Conservation (phyloP, 148 eudicot genomes). For the Vaccinium vitisidaea region DNA sequence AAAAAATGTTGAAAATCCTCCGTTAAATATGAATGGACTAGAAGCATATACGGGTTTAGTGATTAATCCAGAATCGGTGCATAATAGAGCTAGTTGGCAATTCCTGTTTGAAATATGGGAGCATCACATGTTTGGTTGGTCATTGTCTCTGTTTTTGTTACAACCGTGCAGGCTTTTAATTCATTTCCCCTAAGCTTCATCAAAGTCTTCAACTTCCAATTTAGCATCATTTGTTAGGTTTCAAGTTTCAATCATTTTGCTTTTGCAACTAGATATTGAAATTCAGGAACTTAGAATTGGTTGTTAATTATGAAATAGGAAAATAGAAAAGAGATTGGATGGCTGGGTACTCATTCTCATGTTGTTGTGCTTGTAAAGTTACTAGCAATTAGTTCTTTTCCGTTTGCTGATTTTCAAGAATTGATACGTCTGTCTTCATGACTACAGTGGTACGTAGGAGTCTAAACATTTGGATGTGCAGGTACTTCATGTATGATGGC, state of each 20-base stretch:
- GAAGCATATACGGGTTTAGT: neutral
- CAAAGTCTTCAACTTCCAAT: neutral
- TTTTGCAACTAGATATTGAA: neutral
- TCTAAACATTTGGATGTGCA: conserved; percentile 25
- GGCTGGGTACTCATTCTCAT: neutral
- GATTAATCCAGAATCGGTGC: neutral
- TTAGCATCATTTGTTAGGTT: neutral
- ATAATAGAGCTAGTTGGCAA: neutral
- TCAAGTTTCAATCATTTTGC: neutral
- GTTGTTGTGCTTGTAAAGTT: conserved; percentile 1
- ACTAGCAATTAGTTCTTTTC: neutral
- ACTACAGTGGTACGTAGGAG: neutral
- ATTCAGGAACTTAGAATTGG: neutral
- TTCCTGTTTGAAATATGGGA: neutral
- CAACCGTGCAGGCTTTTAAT: neutral
- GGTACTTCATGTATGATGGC: conserved; percentile 96
- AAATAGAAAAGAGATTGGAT: neutral
- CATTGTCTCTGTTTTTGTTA: neutral
- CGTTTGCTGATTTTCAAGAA: neutral
- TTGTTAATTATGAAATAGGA: neutral
- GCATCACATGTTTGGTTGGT: neutral
- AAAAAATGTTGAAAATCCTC: neutral
- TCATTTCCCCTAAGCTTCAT: neutral
- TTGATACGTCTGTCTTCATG: neutral
- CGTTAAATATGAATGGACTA: neutral